Evolutionary conservation across 306 rosid species (phyloP), one percentile per base, ranked within the genome.

Genomic region (Dalbergia cultrata): DNA sequence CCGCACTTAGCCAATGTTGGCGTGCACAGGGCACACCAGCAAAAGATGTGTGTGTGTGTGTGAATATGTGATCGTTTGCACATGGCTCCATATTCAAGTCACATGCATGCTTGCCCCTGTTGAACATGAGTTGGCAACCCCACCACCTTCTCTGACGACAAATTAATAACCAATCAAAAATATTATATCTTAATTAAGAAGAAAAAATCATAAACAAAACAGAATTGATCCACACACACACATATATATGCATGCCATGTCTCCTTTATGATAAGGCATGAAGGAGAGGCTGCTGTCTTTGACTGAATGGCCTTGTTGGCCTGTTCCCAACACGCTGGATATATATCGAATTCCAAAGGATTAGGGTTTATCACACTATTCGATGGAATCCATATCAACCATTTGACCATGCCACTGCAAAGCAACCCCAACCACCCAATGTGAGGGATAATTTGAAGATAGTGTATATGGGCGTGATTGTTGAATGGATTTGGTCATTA

Each of bases 1-100:
- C 83, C 82, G 80, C 81, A 74, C 71, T 21, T 9, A 34, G 45
- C 88, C 93, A 89, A 83, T 81, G n/a, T 13, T 45, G 54, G 83
- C 62, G 79, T 83, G 86, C 80, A 78, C 70, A 26, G 75, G 78
- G 75, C 79, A 63, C 39, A 52, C 17, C 41, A 64, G 12, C 54
- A 81, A 59, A 81, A 73, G 67, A 37, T 37, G 41, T 37, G 41
- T 6, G 7, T 35, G n/a, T n/a, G 4, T 35, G 7, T 13, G 59
- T 75, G 16, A 12, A 26, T 79, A 8, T 71, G 73, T 86, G 77
- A 75, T 57, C 75, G 49, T 1, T 56, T 44, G 66, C 94, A 88
- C 94, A 82, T 83, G 89, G 16, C 74, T 85, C 79, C 83, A 66
- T 58, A 13, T 74, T 69, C 70, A 56, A 14, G 31, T 70, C 87